A percentile compares a stretch with the other conserved stretches of the same genome.
phyloP scores from a whole-genome alignment of 2,329 filamentous ascomycete species.

The Epichloe aotearoae region DNA sequence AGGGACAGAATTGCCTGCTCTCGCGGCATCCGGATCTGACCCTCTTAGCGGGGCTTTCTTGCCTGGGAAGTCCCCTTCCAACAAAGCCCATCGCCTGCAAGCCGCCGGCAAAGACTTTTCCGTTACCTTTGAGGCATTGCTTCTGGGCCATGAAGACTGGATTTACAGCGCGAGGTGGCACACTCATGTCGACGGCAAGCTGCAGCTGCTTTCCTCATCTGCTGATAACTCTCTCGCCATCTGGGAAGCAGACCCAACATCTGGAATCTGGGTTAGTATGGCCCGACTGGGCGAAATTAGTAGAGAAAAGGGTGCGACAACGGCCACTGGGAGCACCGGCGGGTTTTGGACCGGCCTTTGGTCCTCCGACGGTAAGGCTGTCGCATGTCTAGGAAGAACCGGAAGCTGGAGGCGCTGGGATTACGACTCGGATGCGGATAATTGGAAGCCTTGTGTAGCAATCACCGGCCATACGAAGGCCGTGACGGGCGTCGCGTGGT shows the following conservation, averaged over 20 bases:
- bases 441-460: slow-evolving; percentile 66
- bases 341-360: slow-evolving; percentile 95
- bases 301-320: slow-evolving; percentile 87
- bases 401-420: slow-evolving; percentile 89
- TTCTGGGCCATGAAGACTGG: slow-evolving; percentile 96
- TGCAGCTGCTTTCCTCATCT: slow-evolving; percentile 75
- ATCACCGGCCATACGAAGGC: slow-evolving; percentile 74
- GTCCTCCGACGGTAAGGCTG: slow-evolving; percentile 61
- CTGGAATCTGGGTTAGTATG: slow-evolving; percentile 82
- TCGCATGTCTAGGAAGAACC: slow-evolving; percentile 76
- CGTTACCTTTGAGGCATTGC: slow-evolving; percentile 82
- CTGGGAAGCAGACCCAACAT: slow-evolving; percentile 74
- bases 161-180: slow-evolving; percentile 82
- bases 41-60: slow-evolving; percentile 44
- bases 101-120: slow-evolving; percentile 52
- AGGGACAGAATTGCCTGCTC: slow-evolving; percentile 49
- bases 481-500: slow-evolving; percentile 75
- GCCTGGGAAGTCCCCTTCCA: slow-evolving; percentile 63
- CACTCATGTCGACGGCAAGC: slow-evolving; percentile 32
- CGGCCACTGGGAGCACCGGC: slow-evolving; percentile 87
- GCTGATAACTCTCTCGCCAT: slow-evolving; percentile 91
- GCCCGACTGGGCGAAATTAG: slow-evolving; percentile 87
- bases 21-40: slow-evolving; percentile 40
- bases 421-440: slow-evolving; percentile 43
- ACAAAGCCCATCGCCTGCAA: slow-evolving; percentile 73